phyloP scores from a whole-genome alignment of 164 flowering plant genomes.

The Aristolochia californica region DNA sequence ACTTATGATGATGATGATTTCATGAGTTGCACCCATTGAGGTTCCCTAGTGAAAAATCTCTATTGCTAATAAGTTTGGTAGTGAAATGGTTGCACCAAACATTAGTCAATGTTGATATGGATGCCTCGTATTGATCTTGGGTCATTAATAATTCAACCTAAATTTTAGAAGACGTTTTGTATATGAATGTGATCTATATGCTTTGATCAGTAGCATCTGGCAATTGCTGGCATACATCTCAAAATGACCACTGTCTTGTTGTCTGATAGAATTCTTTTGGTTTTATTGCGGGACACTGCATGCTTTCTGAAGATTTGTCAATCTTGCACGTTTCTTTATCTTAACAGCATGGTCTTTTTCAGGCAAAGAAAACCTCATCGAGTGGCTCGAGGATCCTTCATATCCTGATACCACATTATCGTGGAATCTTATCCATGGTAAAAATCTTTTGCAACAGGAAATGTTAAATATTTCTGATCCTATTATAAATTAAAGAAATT shows the following conservation, averaged over 20 bases:
- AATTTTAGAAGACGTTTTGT: too few species aligned
- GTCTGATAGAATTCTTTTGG: background rate
- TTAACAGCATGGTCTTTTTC: conserved; percentile 13
- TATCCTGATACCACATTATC: conserved; percentile 59
- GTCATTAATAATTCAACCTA: too few species aligned
- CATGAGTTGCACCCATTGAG: too few species aligned
- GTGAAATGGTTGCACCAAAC: too few species aligned
- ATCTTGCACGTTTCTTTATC: background rate
- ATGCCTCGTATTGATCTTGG: too few species aligned
- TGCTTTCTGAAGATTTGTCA: background rate
- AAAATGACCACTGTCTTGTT: background rate
- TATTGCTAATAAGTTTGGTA: too few species aligned
- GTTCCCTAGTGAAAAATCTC: too few species aligned
- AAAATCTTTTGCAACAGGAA: conserved; percentile 1
- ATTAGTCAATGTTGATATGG: too few species aligned
- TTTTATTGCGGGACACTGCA: background rate
- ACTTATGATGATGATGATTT: too few species aligned
- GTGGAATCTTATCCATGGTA: conserved; percentile 70
- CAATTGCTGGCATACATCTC: background rate
- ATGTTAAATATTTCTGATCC: background rate
- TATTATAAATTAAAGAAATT: background rate
- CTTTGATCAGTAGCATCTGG: too few species aligned
- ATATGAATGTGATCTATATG: too few species aligned
- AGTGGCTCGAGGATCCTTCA: conserved; percentile 64
- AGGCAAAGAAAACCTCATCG: conserved; percentile 55